Evolutionary conservation across 2,329 filamentous ascomycete species (phyloP), one percentile per base, ranked within the genome.

Genomic region (Aureobasidium subglaciale): DNA sequence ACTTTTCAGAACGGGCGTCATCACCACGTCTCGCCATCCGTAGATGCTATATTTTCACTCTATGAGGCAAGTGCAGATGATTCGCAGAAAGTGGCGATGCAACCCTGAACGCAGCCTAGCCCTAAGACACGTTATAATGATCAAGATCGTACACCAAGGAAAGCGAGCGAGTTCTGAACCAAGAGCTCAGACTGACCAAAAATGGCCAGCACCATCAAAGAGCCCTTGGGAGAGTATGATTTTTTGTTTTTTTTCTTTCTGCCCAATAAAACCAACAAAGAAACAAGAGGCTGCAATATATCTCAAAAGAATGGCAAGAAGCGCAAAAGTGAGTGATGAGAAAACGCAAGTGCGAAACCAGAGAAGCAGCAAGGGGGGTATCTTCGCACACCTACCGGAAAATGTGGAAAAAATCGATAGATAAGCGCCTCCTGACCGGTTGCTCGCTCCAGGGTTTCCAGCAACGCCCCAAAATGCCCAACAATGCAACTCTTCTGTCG

Each of bases 341-440:
- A 16, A 34, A 32, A 24, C 20, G 38, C 27, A 53, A 43, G 24
- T 11, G 18, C 22, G n/a, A 41, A 34, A 42, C 11, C 35, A 53
- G 37, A 49, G 45, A n/a, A 37, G 32, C 45, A 49, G 32, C 45
- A 37, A 49, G 42, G 43, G 42, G 45, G 49, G 49, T 53, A 53
- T 53, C 52, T 30, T 55, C 52, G 41, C 41, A 45, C 52, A 49
- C 45, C 40, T 55, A 45, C 52, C 41, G 38, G 34, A 45, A 45
- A 37, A 37, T 34, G 20, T 30, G 15, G n/a, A n/a, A 35, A 27
- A 22, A 41, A 45, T 38, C 29, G 52, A 46, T 45, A 55, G 52
- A 55, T 53, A 20, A n/a, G 48, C 48, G 35, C 48, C 48, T 40
- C 48, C 48, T 16, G 35, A 40, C 48, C 30, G 25, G 22, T 37